A percentile compares a stretch with the other conserved stretches of the same genome.
phyloP scores from a whole-genome alignment of 805 yeast species.

The Saturnispora gosingensis region DNA sequence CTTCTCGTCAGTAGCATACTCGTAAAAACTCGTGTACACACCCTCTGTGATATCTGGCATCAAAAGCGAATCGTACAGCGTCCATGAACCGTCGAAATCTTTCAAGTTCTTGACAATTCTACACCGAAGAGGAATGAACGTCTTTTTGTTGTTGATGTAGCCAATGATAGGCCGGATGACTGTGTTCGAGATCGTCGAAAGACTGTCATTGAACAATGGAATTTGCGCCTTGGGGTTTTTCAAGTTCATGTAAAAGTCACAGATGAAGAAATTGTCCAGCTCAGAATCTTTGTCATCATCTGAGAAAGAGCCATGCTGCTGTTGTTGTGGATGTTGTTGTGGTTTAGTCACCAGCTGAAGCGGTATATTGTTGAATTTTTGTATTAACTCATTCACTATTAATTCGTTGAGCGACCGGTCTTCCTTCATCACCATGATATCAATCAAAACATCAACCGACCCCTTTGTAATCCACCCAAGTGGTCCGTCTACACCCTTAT shows the following conservation, averaged over 20 bases:
- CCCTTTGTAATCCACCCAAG: slow-evolving; percentile 97
- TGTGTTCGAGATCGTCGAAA: slow-evolving; percentile 88
- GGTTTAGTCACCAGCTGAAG: background rate
- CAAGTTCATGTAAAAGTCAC: slow-evolving; percentile 71
- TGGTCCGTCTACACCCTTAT: slow-evolving; percentile 86
- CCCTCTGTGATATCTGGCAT: slow-evolving; percentile 89
- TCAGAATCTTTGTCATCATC: slow-evolving; percentile 6
- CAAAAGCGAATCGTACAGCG: slow-evolving; percentile 78
- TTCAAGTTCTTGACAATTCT: slow-evolving; percentile 65
- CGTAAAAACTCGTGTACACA: slow-evolving; percentile 83
- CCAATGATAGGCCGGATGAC: slow-evolving; percentile 91
- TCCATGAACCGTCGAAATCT: slow-evolving; percentile 96
- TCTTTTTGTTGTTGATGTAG: slow-evolving; percentile 82
- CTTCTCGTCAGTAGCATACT: slow-evolving; percentile 83
- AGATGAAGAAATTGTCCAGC: slow-evolving; percentile 37
- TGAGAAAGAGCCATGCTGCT: background rate
- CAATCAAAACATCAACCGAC: slow-evolving; percentile 88
- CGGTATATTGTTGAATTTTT: slow-evolving; percentile 3
- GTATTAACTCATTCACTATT: slow-evolving; percentile 27
- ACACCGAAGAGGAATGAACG: slow-evolving; percentile 81
- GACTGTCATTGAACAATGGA: slow-evolving; percentile 78
- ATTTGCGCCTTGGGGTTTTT: slow-evolving; percentile 84
- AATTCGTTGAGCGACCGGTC: slow-evolving; percentile 32
- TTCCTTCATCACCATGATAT: slow-evolving; percentile 64
- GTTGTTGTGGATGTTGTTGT: background rate